phyloP scores from a whole-genome alignment of 2,329 filamentous ascomycete genomes.

The Penicillium brevicompactum region DNA sequence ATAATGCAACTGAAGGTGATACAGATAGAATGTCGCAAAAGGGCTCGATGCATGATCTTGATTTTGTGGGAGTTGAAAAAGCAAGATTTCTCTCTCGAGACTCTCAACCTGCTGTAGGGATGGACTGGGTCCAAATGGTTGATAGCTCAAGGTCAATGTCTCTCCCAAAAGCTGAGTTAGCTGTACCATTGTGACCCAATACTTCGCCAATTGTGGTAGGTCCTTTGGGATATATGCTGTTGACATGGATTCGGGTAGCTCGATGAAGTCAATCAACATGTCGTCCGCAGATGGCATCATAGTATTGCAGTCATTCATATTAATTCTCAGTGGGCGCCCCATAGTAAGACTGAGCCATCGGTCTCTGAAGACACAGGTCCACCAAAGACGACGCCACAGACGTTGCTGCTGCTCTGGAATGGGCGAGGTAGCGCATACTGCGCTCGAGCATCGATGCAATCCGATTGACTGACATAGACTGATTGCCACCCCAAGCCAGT shows the following conservation, averaged over 20 bases:
- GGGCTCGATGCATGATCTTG: constrained; percentile 11
- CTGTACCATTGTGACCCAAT: constrained; percentile 32
- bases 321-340: constrained; percentile 44
- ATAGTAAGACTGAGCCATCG: constrained; percentile 44
- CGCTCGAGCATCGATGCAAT: constrained; percentile 38
- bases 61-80: constrained; percentile 18
- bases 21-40: constrained; percentile 20
- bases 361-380: constrained; percentile 45
- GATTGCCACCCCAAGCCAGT: constrained; percentile 51
- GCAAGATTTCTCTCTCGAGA: constrained; percentile 24
- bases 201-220: constrained; percentile 21
- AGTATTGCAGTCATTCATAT: constrained; percentile 41
- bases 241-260: constrained; percentile 8
- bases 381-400: constrained; percentile 46
- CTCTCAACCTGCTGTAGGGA: constrained; percentile 23
- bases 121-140: constrained; percentile 18
- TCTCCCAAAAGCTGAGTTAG: constrained; percentile 29
- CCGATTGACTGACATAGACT: constrained; percentile 48
- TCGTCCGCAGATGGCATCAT: constrained; percentile 32
- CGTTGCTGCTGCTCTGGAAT: constrained; percentile 25
- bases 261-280: constrained; percentile 26
- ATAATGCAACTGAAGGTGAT: constrained; percentile 34
- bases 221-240: constrained; percentile 23
- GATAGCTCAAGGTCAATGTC: constrained; percentile 28
- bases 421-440: constrained; percentile 15